Evolutionary conservation across 2,329 filamentous ascomycete species (phyloP), one percentile per base, ranked within the genome.

Genomic region (Fusarium caatingaense): DNA sequence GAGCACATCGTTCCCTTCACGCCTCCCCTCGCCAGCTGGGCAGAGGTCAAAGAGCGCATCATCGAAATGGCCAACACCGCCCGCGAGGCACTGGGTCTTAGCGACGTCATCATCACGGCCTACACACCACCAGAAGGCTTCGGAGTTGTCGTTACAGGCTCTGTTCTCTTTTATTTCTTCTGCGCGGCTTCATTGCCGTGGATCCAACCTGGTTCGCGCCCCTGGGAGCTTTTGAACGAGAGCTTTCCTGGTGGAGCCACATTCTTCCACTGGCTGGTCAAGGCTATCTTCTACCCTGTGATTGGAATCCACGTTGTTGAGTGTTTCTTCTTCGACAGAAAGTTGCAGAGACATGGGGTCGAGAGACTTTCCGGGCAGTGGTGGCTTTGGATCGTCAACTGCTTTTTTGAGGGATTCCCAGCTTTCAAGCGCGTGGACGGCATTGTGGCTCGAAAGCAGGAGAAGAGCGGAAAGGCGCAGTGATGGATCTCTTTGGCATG

Each of bases 1-100:
- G 78, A 80, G 7, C 82, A 84, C 80, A 81, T 76, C 61, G 84
- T 97, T 48, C 82, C 89, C 5, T 85, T 98, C 71, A 77, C 85
- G 2, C 94, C 94, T 12, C 88, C 92, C 0, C 86, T 98, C 82
- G 79, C 81, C n/a, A 84, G 85, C 37, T 89, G 89, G 79, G 80
- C 83, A 37, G 92, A 97, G 62, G 86, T 90, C 12, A 89, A 93
- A 56, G 83, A 86, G 48, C 88, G 92, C 54, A 83, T 95, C 42
- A 89, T 97, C 50, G 88, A 89, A 54, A 92, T 98, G 89, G 78
- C 87, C 79, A 69, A 88, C 82, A 76, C 78, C 76, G 76, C 87
- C 71, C 85, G 91, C 34, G 72, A 81, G 32, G 85, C 80, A 2
- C 87, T 97, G 15, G 89, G 87, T 18, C 83, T 91, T 55, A 73